A percentile compares a stretch with the other conserved stretches of the same genome.
Conservation (phyloP, 495 filamentous ascomycete species). For the Xylaria palmicola region DNA sequence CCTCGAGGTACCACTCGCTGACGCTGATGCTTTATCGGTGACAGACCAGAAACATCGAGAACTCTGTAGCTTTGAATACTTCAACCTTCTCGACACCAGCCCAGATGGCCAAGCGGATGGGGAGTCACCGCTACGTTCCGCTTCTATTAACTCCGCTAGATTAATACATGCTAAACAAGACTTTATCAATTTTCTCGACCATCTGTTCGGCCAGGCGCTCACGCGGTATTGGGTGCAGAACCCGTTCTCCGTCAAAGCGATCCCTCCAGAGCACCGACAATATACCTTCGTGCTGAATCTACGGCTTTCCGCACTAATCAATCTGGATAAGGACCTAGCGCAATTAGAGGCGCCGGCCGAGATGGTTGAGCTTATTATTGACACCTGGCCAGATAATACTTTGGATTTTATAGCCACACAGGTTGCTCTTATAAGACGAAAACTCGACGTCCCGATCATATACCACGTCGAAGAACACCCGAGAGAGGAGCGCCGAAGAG, state of each 20-base stretch:
- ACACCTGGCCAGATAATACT: slow-evolving; percentile 55
- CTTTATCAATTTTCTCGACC: slow-evolving; percentile 68
- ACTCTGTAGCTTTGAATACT: slow-evolving; percentile 79
- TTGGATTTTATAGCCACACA: slow-evolving; percentile 54
- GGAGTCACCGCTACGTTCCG: slow-evolving; percentile 46
- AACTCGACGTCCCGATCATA: slow-evolving; percentile 66
- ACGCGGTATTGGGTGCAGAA: slow-evolving; percentile 62
- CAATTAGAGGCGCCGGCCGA: slow-evolving; percentile 68
- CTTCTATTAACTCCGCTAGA: slow-evolving; percentile 50
- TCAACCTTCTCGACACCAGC: slow-evolving; percentile 61
- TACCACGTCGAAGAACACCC: slow-evolving; percentile 60
- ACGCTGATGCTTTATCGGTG: slow-evolving; percentile 53
- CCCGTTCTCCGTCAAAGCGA: slow-evolving; percentile 68
- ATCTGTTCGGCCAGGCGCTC: slow-evolving; percentile 57
- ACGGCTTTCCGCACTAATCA: slow-evolving; percentile 59
- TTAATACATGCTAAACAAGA: slow-evolving; percentile 73
- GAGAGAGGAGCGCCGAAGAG: slow-evolving; percentile 42
- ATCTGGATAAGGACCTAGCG: slow-evolving; percentile 54
- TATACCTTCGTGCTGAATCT: slow-evolving; percentile 67
- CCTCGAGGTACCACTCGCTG: slow-evolving; percentile 52
- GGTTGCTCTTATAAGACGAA: slow-evolving; percentile 61
- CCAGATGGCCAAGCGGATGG: slow-evolving; percentile 37
- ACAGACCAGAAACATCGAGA: slow-evolving; percentile 55
- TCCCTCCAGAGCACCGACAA: slow-evolving; percentile 62
- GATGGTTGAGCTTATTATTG: slow-evolving; percentile 70